Conservation (phyloP, 1,284 basidiomycete genomes). For the Pyrrhoderma noxium region DNA sequence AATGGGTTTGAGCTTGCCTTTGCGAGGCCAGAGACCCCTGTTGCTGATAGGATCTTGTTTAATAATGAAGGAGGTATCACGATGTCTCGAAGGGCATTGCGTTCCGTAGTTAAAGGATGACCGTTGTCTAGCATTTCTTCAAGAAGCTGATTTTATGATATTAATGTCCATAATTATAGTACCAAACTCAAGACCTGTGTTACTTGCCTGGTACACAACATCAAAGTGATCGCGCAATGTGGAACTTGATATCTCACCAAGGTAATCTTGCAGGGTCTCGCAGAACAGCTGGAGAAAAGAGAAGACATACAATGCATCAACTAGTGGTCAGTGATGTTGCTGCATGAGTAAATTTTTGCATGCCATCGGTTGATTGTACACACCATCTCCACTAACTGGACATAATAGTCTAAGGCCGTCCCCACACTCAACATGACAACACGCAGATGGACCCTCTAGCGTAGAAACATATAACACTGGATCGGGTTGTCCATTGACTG, state of each 20-base stretch:
- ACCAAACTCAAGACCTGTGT: not conserved
- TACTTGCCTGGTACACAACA: conserved; percentile 83
- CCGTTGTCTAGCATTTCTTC: conserved; percentile 95
- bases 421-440: conserved; percentile 73
- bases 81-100: conserved; percentile 87
- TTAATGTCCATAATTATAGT: no score
- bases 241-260: conserved; percentile 65
- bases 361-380: conserved; percentile 24
- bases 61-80: conserved; percentile 83
- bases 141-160: conserved; percentile 53
- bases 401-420: conserved; percentile 71
- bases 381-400: conserved; percentile 76
- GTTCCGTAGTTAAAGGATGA: conserved; percentile 90
- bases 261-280: conserved; percentile 81
- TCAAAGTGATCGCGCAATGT: conserved; percentile 92
- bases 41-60: conserved; percentile 64
- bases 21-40: conserved; percentile 45
- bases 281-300: conserved; percentile 83
- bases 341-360: conserved; percentile 16
- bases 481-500: conserved; percentile 51
- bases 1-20: conserved; percentile 58
- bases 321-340: conserved; percentile 32
- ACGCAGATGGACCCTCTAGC: conserved; percentile 52
- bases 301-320: conserved; percentile 86
- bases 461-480: conserved; percentile 62